Base-by-base conservation (phyloP, 1,139 yeast genomes). In the Lodderomyces parapsilosis region DNA sequence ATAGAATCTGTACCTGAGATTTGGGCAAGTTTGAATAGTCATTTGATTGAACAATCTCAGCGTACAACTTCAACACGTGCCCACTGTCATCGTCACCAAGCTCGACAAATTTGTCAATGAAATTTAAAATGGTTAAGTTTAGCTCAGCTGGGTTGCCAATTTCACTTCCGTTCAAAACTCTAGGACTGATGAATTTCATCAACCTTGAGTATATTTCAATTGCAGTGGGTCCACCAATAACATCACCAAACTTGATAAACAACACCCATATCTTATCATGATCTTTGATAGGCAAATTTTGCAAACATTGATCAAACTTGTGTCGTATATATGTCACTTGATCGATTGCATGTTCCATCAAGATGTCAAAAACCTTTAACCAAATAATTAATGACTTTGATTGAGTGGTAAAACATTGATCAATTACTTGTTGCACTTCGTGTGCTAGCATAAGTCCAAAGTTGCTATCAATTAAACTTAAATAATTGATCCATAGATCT, bases 221-320 rank as follows among this genome's bases (percentile, higher is more conserved):
- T 13, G 70, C 74, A 0, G 80, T 71, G 2, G 44, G 38, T 1
- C 78, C 80, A 9, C 79, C 76, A 17, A 74, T 62, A 0, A 36
- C 38, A 22, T 73, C 68, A 1, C 84, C 86, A 65, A 80, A 83
- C 24, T 63, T 54, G 19, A 82, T 53, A 53, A 74, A 82, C 22
- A 71, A 43, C 0, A 76, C 75, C 96, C 96, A 89, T 2, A 88
- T 63, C 19, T 64, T 52, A 6, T 60, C 60, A 57, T 86, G 96
- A 27, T 77, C 78, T 0, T 75, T 60, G 10, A 75, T 49, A 0
- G 85, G 79, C 6, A 85, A 53, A 4, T 64, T 54, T 43, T 68
- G 68, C 9, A 89, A 62, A 1, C 86, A 76, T 28, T 62, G 57
- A 56, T 85, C 78, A 52, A 86, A 80, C 3, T 68, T 65, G 9